A percentile compares a stretch with the other conserved stretches of the same genome.
Evolutionary conservation across 2,329 filamentous ascomycete genomes (phyloP).

Genomic region (Calonectria ilicicola): DNA sequence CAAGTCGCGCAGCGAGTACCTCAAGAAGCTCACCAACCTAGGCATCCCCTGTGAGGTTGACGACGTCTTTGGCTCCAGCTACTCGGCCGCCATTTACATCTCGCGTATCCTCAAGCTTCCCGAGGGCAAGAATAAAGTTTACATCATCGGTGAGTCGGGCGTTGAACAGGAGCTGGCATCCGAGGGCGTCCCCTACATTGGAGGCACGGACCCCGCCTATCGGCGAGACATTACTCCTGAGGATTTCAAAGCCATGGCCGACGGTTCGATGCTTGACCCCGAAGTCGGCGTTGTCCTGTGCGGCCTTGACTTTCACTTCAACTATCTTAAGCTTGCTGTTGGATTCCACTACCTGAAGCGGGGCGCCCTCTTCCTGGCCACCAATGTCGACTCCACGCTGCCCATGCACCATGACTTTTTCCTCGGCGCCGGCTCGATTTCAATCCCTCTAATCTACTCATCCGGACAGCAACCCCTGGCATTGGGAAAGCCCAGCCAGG

Average conservation of each 20-base stretch:
- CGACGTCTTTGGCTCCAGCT: conserved; percentile 96
- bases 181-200: conserved; percentile 84
- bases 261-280: conserved; percentile 81
- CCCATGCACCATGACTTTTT: conserved; percentile 87
- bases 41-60: conserved; percentile 85
- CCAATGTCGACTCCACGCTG: conserved; percentile 91
- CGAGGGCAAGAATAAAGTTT: conserved; percentile 89
- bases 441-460: conserved; percentile 82
- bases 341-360: conserved; percentile 87
- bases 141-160: conserved; percentile 89
- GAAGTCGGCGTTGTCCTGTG: conserved; percentile 91
- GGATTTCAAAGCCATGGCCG: conserved; percentile 84
- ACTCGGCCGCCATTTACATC: conserved; percentile 96
- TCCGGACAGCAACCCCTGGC: conserved; percentile 76
- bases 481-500: conserved; percentile 94
- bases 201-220: conserved; percentile 85
- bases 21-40: conserved; percentile 86
- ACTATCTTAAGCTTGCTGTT: conserved; percentile 90
- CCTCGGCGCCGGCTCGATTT: conserved; percentile 88
- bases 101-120: conserved; percentile 88
- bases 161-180: conserved; percentile 89
- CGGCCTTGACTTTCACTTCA: conserved; percentile 93
- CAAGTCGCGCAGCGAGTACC: conserved; percentile 92
- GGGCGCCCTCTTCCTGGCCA: conserved; percentile 90
- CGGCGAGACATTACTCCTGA: conserved; percentile 82